These are phyloP conservation scores for Hypomontagnella submonticulosa DNA, from an alignment of 495 filamentous ascomycete genomes.

Conservation along the genomic window DNA sequence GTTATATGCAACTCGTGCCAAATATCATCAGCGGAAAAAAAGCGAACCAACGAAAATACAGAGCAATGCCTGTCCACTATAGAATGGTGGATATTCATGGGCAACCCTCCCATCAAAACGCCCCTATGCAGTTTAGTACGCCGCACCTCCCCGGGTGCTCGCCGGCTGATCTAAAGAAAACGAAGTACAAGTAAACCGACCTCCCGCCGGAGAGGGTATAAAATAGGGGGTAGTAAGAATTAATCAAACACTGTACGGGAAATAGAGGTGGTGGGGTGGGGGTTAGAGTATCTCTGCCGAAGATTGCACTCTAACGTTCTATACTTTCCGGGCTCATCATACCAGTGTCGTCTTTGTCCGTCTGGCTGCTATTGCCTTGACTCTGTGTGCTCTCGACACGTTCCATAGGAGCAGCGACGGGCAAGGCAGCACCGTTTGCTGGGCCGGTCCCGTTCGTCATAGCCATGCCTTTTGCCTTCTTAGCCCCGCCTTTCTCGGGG, in stretches of 20 bases:
- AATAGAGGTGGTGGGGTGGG: neutral
- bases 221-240: constrained; percentile 29
- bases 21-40: constrained; percentile 31
- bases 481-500: constrained; percentile 57
- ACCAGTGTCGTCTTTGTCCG: constrained; percentile 66
- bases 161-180: constrained; percentile 18
- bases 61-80: constrained; percentile 2
- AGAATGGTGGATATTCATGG: constrained; percentile 33
- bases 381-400: constrained; percentile 62
- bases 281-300: neutral
- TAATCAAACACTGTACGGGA: constrained; percentile 25
- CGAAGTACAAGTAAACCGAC: constrained; percentile 7
- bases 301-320: constrained; percentile 47
- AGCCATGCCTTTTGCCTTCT: constrained; percentile 52
- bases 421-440: constrained; percentile 30
- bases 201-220: constrained; percentile 36
- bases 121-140: constrained; percentile 35
- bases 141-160: constrained; percentile 20
- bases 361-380: constrained; percentile 62
- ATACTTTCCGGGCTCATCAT: constrained; percentile 78
- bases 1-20: constrained; percentile 42
- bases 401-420: constrained; percentile 56
- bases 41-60: constrained; percentile 14
- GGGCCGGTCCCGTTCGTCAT: constrained; percentile 50
- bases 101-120: constrained; percentile 27